Evolutionary conservation across 1,139 yeast genomes (phyloP).

Genomic region (Pneumocystis carinii): DNA sequence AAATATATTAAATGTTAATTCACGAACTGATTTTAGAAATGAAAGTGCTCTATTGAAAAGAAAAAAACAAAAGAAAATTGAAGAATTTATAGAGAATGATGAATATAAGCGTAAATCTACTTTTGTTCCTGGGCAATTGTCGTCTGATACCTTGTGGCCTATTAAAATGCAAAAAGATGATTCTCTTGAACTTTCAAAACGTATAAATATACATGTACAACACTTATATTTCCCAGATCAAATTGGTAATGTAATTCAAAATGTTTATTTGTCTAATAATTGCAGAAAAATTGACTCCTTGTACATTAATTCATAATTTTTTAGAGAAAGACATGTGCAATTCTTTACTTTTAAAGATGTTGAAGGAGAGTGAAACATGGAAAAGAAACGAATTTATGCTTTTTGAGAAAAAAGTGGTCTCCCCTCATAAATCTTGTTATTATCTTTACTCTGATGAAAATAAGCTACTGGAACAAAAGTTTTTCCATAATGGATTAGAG

Average conservation of each 20-base stretch:
- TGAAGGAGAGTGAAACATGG: constrained; percentile 31
- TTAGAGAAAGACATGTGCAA: constrained; percentile 38
- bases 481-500: constrained; percentile 29
- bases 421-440: constrained; percentile 37
- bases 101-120: not conserved
- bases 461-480: constrained; percentile 18
- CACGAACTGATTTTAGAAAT: not conserved
- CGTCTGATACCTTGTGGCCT: not conserved
- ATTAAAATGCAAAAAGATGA: not conserved
- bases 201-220: not conserved
- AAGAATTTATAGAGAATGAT: not conserved
- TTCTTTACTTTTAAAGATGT: constrained; percentile 28
- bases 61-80: not conserved
- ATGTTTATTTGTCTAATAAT: not conserved
- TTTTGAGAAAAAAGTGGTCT: constrained; percentile 43
- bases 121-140: not conserved
- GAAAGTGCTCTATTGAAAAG: not conserved
- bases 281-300: constrained; percentile 31
- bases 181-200: constrained; percentile 12
- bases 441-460: constrained; percentile 26
- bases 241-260: not conserved
- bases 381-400: constrained; percentile 35
- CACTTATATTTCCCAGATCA: constrained; percentile 21
- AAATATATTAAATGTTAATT: constrained; percentile 18
- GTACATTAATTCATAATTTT: constrained; percentile 37